These are phyloP conservation scores for Leccinum pachyderme DNA, from an alignment of 1,284 basidiomycete genomes.

Conservation along the genomic window DNA sequence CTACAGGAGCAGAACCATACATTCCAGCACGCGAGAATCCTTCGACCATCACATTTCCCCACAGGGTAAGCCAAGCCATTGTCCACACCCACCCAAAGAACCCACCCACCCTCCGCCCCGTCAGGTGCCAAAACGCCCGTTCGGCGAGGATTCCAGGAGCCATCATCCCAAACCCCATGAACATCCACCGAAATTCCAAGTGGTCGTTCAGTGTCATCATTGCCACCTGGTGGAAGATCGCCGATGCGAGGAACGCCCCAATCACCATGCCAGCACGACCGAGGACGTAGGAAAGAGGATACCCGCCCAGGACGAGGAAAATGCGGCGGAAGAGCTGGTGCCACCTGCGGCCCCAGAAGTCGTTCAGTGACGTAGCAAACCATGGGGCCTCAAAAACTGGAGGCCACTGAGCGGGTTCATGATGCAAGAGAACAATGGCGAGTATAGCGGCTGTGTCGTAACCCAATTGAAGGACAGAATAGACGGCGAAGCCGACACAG, in stretches of 20 bases:
- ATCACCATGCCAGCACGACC: constrained; percentile 48
- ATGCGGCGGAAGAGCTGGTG: constrained; percentile 39
- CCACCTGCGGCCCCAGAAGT: constrained; percentile 46
- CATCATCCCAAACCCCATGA: constrained; percentile 37
- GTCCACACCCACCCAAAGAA: constrained; percentile 52
- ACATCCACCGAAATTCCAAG: constrained; percentile 42
- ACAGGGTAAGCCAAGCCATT: constrained; percentile 45
- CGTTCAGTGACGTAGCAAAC: constrained; percentile 35
- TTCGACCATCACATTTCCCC: constrained; percentile 48
- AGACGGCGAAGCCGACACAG: constrained; percentile 41
- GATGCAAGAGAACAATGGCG: constrained; percentile 38
- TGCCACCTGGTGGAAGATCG: constrained; percentile 53
- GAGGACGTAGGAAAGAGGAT: constrained; percentile 34
- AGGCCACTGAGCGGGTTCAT: constrained; percentile 37
- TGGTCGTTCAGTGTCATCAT: constrained; percentile 52
- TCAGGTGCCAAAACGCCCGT: constrained; percentile 39
- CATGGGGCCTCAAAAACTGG: constrained; percentile 40
- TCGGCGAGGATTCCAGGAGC: constrained; percentile 52
- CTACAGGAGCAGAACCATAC: not conserved
- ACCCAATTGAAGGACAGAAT: constrained; percentile 38
- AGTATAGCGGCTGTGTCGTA: constrained; percentile 40
- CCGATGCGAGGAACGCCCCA: constrained; percentile 57
- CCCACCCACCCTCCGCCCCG: constrained; percentile 45
- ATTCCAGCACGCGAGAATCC: constrained; percentile 20
- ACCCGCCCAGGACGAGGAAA: constrained; percentile 25